Conservation (phyloP, 2,329 filamentous ascomycete genomes). For the Claviceps digitariae region DNA sequence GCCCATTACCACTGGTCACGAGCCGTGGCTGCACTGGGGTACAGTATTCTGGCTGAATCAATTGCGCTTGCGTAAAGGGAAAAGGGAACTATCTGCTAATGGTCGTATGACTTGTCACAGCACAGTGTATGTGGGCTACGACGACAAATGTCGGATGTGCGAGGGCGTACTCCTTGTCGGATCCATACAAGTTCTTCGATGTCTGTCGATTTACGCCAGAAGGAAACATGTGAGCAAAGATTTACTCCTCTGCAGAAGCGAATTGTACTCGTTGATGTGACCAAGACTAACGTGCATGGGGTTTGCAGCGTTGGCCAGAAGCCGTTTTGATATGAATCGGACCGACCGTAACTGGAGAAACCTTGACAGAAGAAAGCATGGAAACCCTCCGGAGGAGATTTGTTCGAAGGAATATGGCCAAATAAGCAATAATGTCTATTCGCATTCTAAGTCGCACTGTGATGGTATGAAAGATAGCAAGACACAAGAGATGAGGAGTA, state of each 20-base stretch:
- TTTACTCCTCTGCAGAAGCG: not conserved
- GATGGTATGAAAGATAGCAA: not conserved
- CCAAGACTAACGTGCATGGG: not conserved
- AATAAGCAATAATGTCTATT: not conserved
- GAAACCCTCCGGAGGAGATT: too few relatives aligned
- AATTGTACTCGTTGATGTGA: not conserved
- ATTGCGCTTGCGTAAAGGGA: not conserved
- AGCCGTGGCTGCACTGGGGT: conserved; percentile 25
- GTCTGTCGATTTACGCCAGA: conserved; percentile 23
- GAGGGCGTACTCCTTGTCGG: conserved; percentile 16
- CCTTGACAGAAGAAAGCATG: not conserved
- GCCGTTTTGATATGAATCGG: conserved; percentile 9
- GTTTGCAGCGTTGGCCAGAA: conserved; percentile 15
- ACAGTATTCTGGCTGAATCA: conserved; percentile 3
- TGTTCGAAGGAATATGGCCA: conserved; percentile 12
- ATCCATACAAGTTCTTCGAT: conserved; percentile 19
- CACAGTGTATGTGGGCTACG: conserved; percentile 23
- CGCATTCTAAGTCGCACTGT: not conserved
- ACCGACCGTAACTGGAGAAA: not conserved
- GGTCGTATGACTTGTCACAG: conserved; percentile 8
- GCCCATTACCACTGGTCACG: conserved; percentile 18
- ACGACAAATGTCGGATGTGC: conserved; percentile 22
- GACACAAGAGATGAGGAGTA: too few relatives aligned
- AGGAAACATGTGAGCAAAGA: conserved; percentile 21
- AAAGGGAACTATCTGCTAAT: not conserved